Percentiles rank a stretch among this genome's conserved stretches.
These are phyloP conservation scores for Silene latifolia DNA, from an alignment of 148 eudicot species.

Conservation along the genomic window DNA sequence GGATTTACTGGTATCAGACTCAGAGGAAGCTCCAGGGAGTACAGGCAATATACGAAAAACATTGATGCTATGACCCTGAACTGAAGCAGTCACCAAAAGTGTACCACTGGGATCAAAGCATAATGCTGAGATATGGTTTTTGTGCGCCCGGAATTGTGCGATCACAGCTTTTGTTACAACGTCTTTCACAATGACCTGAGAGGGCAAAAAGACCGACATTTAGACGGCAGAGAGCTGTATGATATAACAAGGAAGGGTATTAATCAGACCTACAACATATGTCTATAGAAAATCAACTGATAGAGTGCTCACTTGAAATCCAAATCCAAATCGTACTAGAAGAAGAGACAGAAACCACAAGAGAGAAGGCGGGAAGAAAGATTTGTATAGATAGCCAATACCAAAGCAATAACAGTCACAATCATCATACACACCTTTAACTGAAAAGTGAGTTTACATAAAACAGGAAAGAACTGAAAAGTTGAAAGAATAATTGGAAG, in stretches of 20 bases:
- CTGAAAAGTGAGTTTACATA: constrained; percentile 12
- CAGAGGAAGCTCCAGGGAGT: constrained; percentile 31
- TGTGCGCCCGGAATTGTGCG: constrained; percentile 83
- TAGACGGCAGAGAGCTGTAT: not conserved
- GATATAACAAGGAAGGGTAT: not conserved
- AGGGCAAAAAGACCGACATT: not conserved
- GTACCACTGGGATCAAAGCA: constrained; percentile 92
- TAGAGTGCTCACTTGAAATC: not conserved
- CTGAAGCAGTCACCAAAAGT: constrained; percentile 81
- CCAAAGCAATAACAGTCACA: not conserved
- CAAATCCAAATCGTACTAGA: not conserved
- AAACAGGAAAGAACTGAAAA: not conserved
- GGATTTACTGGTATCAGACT: constrained; percentile 42
- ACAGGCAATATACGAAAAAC: constrained; percentile 71
- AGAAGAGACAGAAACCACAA: not conserved
- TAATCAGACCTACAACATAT: constrained; percentile 1
- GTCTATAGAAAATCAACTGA: no score
- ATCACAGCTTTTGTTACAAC: constrained; percentile 58
- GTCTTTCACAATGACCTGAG: constrained; percentile 80
- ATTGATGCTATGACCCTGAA: constrained; percentile 81
- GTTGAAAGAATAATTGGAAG: not conserved
- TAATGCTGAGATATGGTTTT: constrained; percentile 70
- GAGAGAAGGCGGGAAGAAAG: not conserved
- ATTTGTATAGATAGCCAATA: not conserved
- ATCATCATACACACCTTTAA: not conserved